Evolutionary conservation across 2,329 filamentous ascomycete genomes (phyloP).

Genomic region (Mycosphaerella arachidis): DNA sequence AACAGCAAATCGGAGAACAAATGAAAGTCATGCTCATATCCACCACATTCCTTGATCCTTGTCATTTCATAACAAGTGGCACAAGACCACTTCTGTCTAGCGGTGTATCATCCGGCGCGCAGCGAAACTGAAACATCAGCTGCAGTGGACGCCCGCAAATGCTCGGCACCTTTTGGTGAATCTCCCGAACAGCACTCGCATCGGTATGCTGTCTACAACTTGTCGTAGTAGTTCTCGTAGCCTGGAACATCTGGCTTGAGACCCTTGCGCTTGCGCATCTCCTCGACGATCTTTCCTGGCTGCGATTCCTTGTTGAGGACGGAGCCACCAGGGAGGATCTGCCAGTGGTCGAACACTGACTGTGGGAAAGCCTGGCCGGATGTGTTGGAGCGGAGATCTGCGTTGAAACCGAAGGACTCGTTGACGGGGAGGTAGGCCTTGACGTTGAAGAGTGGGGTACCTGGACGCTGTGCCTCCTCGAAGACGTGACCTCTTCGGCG

Average conservation of each 20-base stretch:
- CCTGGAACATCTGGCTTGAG: conserved; percentile 92
- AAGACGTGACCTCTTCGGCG: conserved; percentile 98
- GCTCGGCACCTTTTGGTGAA: conserved; percentile 15
- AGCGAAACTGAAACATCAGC: conserved; percentile 14
- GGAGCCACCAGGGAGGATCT: conserved; percentile 89
- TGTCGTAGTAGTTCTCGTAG: conserved; percentile 66
- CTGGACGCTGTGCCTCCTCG: conserved; percentile 93
- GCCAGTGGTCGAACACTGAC: conserved; percentile 98
- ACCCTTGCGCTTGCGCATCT: conserved; percentile 99
- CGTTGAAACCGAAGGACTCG: conserved; percentile 99
- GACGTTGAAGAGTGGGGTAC: conserved; percentile 99
- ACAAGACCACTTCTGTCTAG: conserved; percentile 16
- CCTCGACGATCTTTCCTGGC: conserved; percentile 75
- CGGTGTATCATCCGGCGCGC: conserved; percentile 10
- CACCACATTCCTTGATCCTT: conserved; percentile 9
- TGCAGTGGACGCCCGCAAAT: conserved; percentile 20
- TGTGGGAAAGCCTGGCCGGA: conserved; percentile 98
- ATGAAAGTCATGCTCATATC: conserved; percentile 21
- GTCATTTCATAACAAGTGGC: conserved; percentile 15
- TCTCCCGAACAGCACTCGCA: conserved; percentile 14
- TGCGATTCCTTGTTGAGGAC: conserved; percentile 78
- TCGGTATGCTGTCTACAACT: conserved; percentile 28
- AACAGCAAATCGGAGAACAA: conserved; percentile 19
- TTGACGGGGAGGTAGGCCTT: conserved; percentile 95
- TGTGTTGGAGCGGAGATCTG: conserved; percentile 88